phyloP scores from a whole-genome alignment of 306 rosid genomes.

The Arachis hypogaea region DNA sequence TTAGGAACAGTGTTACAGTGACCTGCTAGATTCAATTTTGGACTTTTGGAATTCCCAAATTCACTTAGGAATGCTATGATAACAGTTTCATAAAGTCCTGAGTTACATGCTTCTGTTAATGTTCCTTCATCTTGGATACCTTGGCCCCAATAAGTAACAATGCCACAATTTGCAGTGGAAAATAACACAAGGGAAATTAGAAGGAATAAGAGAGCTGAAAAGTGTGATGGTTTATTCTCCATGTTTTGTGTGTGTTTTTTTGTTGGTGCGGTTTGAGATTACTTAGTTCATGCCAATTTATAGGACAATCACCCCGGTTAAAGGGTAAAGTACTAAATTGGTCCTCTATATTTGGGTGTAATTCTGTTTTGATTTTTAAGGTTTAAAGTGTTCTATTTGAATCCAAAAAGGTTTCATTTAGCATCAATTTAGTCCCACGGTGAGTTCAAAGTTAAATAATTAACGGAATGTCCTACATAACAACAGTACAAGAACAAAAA shows the following conservation, averaged over 20 bases:
- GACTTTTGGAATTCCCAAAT: conserved; percentile 16
- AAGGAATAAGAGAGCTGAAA: neutral
- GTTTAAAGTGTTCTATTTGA: too few species aligned
- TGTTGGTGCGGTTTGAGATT: too few species aligned
- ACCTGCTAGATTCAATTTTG: conserved; percentile 32
- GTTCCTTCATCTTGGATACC: neutral
- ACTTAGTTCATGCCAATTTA: too few species aligned
- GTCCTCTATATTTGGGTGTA: too few species aligned
- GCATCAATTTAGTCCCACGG: too few species aligned
- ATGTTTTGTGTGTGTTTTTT: neutral
- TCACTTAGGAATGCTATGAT: neutral
- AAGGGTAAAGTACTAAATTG: too few species aligned
- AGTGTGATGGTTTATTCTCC: neutral
- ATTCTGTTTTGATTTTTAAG: too few species aligned
- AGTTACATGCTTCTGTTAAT: conserved; percentile 10
- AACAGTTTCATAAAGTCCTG: neutral
- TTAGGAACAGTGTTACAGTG: conserved; percentile 38
- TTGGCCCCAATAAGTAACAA: conserved; percentile 15
- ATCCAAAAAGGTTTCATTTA: too few species aligned
- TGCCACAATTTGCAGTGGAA: neutral
- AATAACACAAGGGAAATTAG: neutral
- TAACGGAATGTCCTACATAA: too few species aligned
- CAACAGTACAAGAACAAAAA: too few species aligned
- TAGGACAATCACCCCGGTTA: neutral
- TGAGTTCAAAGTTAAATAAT: too few species aligned